phyloP scores from a whole-genome alignment of 805 yeast genomes.

The Suhomyces xylopsoci region DNA sequence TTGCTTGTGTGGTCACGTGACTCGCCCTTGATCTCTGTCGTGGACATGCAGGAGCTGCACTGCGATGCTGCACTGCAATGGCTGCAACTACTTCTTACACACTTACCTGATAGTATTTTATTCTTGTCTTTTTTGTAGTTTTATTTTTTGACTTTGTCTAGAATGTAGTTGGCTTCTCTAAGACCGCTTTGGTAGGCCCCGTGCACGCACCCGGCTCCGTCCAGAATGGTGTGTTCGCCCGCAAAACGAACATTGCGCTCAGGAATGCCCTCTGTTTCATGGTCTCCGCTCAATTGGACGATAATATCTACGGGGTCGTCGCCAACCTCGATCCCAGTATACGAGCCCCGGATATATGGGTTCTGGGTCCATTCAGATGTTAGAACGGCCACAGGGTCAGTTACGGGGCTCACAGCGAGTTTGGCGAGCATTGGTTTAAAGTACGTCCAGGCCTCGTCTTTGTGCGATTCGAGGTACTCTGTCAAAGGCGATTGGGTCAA shows the following conservation, averaged over 20 bases:
- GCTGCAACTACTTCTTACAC: background rate
- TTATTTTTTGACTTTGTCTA: too few species aligned
- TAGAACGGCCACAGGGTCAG: constrained; percentile 35
- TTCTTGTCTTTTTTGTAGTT: too few species aligned
- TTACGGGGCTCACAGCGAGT: constrained; percentile 16
- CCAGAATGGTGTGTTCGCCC: constrained; percentile 84
- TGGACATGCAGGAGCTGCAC: background rate
- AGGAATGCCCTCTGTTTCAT: constrained; percentile 41
- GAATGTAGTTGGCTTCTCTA: constrained; percentile 48
- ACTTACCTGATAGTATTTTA: too few species aligned
- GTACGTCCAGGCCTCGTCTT: constrained; percentile 53
- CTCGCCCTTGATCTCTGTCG: too few species aligned
- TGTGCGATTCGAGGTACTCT: constrained; percentile 49
- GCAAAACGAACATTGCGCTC: constrained; percentile 68
- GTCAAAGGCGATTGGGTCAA: constrained; percentile 76
- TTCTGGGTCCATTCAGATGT: constrained; percentile 76
- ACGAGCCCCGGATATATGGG: constrained; percentile 78
- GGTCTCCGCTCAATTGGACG: constrained; percentile 52
- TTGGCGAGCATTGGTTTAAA: constrained; percentile 51
- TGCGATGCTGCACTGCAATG: too few species aligned
- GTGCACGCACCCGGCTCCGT: constrained; percentile 89
- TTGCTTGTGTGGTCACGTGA: background rate
- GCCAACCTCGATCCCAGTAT: constrained; percentile 65
- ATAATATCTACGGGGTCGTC: constrained; percentile 68
- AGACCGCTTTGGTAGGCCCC: constrained; percentile 83